Percentiles rank a stretch among this genome's conserved stretches.
Conservation (phyloP, 1,139 yeast genomes). For the Groenewaldozyma sp. region DNA sequence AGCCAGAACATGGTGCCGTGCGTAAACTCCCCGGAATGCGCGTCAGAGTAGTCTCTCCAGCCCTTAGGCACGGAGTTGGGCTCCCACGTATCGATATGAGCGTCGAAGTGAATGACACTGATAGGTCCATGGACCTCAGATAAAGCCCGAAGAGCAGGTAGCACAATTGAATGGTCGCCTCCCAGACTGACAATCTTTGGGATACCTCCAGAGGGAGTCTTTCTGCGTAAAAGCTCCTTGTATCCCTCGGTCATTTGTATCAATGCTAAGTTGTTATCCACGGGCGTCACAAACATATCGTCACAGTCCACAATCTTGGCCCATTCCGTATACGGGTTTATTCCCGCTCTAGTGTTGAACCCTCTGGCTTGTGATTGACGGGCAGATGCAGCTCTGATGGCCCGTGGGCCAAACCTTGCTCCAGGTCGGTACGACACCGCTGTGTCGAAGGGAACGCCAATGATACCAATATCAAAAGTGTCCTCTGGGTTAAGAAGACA, state of each 20-base stretch:
- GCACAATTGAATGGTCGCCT: slow-evolving; percentile 55
- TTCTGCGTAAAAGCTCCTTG: slow-evolving; percentile 49
- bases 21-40: slow-evolving; percentile 38
- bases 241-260: slow-evolving; percentile 61
- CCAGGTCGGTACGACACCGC: slow-evolving; percentile 69
- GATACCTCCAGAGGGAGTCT: slow-evolving; percentile 3
- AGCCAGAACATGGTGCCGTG: slow-evolving; percentile 78
- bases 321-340: slow-evolving; percentile 48
- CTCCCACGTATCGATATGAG: slow-evolving; percentile 70
- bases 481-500: slow-evolving; percentile 40
- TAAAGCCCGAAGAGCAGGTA: slow-evolving; percentile 59
- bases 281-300: slow-evolving; percentile 73
- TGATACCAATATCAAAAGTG: slow-evolving; percentile 53
- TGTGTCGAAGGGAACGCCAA: slow-evolving; percentile 75
- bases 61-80: slow-evolving; percentile 21
- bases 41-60: too few relatives aligned
- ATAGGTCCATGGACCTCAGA: slow-evolving; percentile 54
- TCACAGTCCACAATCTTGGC: slow-evolving; percentile 69
- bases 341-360: slow-evolving; percentile 49
- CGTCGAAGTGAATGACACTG: slow-evolving; percentile 66
- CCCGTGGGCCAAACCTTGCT: slow-evolving; percentile 75
- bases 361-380: slow-evolving; percentile 32
- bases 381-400: slow-evolving; percentile 64
- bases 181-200: slow-evolving; percentile 18
- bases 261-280: slow-evolving; percentile 63